Conservation (phyloP, 164 flowering plant genomes). For the Sedum album region DNA sequence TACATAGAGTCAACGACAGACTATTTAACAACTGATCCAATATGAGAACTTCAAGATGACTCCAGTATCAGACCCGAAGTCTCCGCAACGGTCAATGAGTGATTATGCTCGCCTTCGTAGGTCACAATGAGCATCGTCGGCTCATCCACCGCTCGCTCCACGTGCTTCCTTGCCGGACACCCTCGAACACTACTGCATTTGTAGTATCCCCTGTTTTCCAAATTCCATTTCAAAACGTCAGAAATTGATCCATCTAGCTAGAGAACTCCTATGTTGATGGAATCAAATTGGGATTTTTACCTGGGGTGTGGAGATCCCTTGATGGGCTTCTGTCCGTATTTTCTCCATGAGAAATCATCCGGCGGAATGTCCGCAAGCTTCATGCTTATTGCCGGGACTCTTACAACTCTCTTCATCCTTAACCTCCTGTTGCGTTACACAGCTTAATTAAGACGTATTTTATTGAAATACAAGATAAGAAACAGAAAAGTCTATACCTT, state of each 20-base stretch:
- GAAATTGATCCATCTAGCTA: too few relatives aligned
- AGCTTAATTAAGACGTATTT: too few relatives aligned
- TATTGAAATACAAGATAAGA: not conserved
- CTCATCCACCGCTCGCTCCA: conserved; percentile 82
- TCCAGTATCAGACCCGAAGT: conserved; percentile 44
- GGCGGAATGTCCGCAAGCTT: conserved; percentile 91
- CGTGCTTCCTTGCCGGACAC: conserved; percentile 88
- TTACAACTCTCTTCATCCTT: conserved; percentile 63
- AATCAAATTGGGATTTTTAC: too few relatives aligned
- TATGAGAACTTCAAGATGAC: conserved; percentile 36
- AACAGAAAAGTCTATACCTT: conserved; percentile 30
- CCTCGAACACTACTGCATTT: conserved; percentile 92
- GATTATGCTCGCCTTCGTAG: conserved; percentile 90
- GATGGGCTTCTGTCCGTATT: conserved; percentile 94
- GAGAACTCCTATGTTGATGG: too few relatives aligned
- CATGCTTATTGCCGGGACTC: conserved; percentile 89
- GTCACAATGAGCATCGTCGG: conserved; percentile 80
- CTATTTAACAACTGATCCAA: not conserved
- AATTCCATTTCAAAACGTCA: too few relatives aligned
- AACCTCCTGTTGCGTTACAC: conserved; percentile 34
- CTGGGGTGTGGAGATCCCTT: conserved; percentile 98
- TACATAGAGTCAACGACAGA: conserved; percentile 1
- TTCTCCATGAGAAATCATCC: conserved; percentile 93
- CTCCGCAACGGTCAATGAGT: conserved; percentile 48
- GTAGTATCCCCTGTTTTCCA: conserved; percentile 74